These are phyloP conservation scores for Nectriaceae sp. DNA, from an alignment of 2,329 filamentous ascomycete species.

Conservation along the genomic window DNA sequence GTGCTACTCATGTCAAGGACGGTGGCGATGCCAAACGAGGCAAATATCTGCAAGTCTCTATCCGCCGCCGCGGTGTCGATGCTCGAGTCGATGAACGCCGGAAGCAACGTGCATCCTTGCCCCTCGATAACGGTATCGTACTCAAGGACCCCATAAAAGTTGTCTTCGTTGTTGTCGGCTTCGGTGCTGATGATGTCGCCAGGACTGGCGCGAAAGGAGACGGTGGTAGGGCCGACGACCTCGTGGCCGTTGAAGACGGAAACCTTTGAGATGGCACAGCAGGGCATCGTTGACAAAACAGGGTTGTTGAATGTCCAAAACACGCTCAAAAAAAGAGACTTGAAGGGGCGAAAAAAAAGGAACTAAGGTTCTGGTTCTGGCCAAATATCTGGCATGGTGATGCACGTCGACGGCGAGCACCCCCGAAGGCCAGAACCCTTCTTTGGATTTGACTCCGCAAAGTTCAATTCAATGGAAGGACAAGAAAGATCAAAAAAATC, in stretches of 20 bases:
- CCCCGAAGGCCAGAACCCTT: no score
- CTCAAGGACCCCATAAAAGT: no score
- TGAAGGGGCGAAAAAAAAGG: no score
- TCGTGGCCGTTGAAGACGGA: conserved; percentile 4
- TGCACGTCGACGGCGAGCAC: no score
- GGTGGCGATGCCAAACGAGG: conserved; percentile 12
- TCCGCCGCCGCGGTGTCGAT: conserved; percentile 6
- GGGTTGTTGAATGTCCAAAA: no score
- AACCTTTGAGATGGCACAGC: neutral
- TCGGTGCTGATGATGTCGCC: conserved; percentile 7
- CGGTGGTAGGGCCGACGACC: neutral
- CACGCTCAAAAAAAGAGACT: no score
- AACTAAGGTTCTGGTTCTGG: no score
- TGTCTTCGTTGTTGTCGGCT: neutral
- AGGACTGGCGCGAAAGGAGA: conserved; percentile 9
- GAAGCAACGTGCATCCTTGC: conserved; percentile 12
- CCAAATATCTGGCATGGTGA: no score
- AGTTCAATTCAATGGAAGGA: no score
- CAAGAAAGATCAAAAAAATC: no score
- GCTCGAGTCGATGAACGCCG: conserved; percentile 17
- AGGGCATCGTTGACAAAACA: neutral
- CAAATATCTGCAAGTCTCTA: conserved; percentile 1
- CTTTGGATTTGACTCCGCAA: no score
- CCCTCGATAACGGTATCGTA: conserved; percentile 37
- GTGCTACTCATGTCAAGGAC: conserved; percentile 16